Percentiles rank a stretch among this genome's conserved stretches.
Conservation (phyloP, 176 grass and related monocot species). For the Guadua angustifolia region DNA sequence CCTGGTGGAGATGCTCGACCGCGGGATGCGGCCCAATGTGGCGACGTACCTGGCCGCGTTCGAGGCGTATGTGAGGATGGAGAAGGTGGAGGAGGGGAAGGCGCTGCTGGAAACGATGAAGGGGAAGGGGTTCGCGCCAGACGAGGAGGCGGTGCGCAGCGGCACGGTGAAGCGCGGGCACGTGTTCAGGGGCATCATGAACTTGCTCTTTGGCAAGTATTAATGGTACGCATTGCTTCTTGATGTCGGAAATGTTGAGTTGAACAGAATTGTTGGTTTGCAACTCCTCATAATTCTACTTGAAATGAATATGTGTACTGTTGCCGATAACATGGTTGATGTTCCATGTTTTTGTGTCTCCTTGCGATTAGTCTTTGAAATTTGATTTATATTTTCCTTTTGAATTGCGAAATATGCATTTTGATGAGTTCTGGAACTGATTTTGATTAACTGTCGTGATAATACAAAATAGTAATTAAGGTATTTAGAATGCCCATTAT, state of each 20-base stretch:
- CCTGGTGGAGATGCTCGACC: conserved; percentile 74
- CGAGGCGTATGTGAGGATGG: conserved; percentile 60
- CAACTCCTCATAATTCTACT: background rate
- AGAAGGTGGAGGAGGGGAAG: conserved; percentile 69
- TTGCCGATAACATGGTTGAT: background rate
- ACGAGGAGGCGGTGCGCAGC: conserved; percentile 63
- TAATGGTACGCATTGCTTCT: conserved; percentile 16
- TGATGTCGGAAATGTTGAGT: background rate
- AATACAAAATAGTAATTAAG: background rate
- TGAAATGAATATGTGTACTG: conserved; percentile 12
- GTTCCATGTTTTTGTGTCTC: background rate
- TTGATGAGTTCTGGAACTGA: background rate
- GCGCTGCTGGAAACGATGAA: conserved; percentile 72
- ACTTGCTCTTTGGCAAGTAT: conserved; percentile 78
- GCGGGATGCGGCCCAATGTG: conserved; percentile 70
- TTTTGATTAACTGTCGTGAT: background rate
- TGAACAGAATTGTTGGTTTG: background rate
- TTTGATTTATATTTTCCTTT: background rate
- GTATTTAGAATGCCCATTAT: background rate
- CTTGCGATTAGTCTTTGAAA: background rate
- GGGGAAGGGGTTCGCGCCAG: conserved; percentile 62
- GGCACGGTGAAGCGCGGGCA: conserved; percentile 73
- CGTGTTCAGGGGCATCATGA: conserved; percentile 64
- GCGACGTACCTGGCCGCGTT: conserved; percentile 65
- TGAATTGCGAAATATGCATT: background rate